Evolutionary conservation across 352 stramenopile species (phyloP).

Genomic region (Globisporangium spiculum): DNA sequence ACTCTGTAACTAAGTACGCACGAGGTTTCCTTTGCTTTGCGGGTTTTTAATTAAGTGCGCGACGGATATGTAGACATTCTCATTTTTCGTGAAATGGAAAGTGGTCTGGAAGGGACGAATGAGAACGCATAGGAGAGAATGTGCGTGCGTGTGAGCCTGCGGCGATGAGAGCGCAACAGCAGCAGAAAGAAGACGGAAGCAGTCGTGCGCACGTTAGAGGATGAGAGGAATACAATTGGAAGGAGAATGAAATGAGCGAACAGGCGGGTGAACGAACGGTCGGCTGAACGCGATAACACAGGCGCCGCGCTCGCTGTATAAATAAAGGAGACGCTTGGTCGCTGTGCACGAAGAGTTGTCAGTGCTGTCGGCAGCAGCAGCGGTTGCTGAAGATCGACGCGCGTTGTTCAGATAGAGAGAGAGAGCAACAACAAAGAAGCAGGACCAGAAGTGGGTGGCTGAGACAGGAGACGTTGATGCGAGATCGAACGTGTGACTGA

Average conservation of each 20-base stretch:
- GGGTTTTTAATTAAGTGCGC: too few species aligned
- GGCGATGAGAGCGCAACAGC: too few species aligned
- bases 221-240: not conserved
- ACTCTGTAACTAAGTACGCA: too few species aligned
- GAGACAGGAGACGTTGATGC: not conserved
- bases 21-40: too few species aligned
- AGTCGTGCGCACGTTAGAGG: not conserved
- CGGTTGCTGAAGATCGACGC: not conserved
- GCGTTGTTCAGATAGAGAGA: not conserved
- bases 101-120: too few species aligned
- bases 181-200: not conserved
- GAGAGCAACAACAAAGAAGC: not conserved
- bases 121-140: too few species aligned
- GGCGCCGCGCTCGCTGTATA: not conserved
- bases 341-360: not conserved
- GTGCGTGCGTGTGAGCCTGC: too few species aligned
- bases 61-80: too few species aligned
- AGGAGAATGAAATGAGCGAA: not conserved
- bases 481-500: not conserved
- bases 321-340: slow-evolving; percentile 2
- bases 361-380: not conserved
- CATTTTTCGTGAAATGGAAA: too few species aligned
- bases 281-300: not conserved
- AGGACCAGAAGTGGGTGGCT: not conserved
- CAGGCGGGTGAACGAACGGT: not conserved